These are phyloP conservation scores for Epichloe gansuensis DNA, from an alignment of 2,329 filamentous ascomycete species.

Conservation along the genomic window DNA sequence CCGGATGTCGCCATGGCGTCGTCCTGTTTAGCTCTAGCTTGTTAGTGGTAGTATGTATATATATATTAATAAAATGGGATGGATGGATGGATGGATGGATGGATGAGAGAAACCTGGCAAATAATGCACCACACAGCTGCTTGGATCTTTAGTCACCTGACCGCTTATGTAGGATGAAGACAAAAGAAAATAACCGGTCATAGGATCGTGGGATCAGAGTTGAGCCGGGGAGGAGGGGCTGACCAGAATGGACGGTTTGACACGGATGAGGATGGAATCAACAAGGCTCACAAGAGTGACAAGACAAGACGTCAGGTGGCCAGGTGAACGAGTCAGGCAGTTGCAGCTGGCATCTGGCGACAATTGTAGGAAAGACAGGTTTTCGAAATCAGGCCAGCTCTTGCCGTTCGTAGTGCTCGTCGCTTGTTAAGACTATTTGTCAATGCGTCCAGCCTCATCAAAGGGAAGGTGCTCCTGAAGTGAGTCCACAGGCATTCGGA, in stretches of 20 bases:
- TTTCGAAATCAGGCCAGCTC: not conserved
- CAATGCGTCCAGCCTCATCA: not conserved
- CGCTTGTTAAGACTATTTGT: not conserved
- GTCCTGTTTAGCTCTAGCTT: not conserved
- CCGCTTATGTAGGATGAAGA: not conserved
- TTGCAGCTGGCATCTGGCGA: not conserved
- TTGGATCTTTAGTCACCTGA: not conserved
- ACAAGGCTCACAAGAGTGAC: not conserved
- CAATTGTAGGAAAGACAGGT: not conserved
- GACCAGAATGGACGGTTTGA: not conserved
- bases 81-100: not conserved
- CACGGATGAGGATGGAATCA: not conserved
- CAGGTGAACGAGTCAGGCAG: not conserved
- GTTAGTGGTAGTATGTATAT: not conserved
- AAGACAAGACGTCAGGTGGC: not conserved
- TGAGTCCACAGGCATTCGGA: not conserved
- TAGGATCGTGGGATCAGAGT: not conserved
- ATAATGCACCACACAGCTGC: not conserved
- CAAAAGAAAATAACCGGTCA: not conserved
- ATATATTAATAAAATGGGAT: not conserved
- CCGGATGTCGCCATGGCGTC: constrained; percentile 3
- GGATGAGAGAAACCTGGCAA: not conserved
- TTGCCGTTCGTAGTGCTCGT: not conserved
- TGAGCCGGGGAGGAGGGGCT: not conserved
- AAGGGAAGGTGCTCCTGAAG: not conserved